Evolutionary conservation across 305 asterid genomes (phyloP).

Genomic region (Stenogyne calaminthoides): DNA sequence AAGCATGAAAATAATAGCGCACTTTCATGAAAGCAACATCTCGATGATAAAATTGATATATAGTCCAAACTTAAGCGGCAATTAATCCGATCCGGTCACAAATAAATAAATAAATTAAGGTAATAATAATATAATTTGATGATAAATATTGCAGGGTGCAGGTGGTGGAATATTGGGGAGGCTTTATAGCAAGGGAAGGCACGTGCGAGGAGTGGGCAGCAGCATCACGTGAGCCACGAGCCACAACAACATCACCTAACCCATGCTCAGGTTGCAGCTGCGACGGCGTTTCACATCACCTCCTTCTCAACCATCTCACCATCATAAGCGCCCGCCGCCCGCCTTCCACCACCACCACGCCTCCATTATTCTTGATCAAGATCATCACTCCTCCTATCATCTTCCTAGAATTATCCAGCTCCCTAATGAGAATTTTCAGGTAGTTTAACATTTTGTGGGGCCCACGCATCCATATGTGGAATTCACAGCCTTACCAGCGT

Average conservation of each 20-base stretch:
- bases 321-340: conserved; percentile 76
- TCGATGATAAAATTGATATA: conserved; percentile 16
- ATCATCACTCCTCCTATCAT: conserved; percentile 70
- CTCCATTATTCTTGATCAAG: conserved; percentile 68
- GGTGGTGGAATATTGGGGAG: conserved; percentile 61
- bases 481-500: too few relatives aligned
- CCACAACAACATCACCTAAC: conserved; percentile 54
- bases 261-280: conserved; percentile 43
- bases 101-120: background rate
- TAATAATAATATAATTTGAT: background rate
- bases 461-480: too few relatives aligned
- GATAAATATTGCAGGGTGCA: conserved; percentile 30
- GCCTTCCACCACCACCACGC: conserved; percentile 67
- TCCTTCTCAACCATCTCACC: conserved; percentile 78
- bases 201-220: conserved; percentile 54
- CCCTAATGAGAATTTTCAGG: conserved; percentile 70
- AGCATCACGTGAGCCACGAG: conserved; percentile 57
- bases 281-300: conserved; percentile 72
- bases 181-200: conserved; percentile 70
- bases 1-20: conserved; percentile 52
- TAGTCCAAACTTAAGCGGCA: background rate
- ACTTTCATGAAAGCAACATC: conserved; percentile 49
- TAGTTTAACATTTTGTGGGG: conserved; percentile 16
- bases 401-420: conserved; percentile 72
- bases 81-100: background rate